phyloP scores from a whole-genome alignment of 805 yeast species.

The Candida succiphila region DNA sequence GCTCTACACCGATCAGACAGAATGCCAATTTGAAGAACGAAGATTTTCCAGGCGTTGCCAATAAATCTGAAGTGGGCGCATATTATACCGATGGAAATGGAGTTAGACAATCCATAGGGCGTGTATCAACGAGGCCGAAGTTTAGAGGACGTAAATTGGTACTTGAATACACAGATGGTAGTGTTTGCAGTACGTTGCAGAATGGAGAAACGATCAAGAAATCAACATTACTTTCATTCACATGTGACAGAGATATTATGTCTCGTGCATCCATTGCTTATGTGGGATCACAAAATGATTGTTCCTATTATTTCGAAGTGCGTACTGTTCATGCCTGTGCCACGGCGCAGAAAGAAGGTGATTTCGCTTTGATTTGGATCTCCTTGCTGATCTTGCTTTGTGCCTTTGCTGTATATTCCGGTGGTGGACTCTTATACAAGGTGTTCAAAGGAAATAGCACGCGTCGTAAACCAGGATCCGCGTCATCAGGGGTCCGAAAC shows the following conservation, averaged over 20 bases:
- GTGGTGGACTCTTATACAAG: constrained; percentile 23
- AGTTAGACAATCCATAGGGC: constrained; percentile 47
- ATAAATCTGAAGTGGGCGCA: constrained; percentile 43
- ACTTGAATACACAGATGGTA: constrained; percentile 63
- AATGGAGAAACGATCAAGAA: constrained; percentile 43
- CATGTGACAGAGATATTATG: constrained; percentile 70
- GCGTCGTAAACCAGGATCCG: too few species aligned
- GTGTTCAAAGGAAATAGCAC: neutral
- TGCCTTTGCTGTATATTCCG: constrained; percentile 30
- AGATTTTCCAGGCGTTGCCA: constrained; percentile 24
- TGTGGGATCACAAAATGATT: constrained; percentile 64
- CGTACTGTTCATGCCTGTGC: constrained; percentile 83
- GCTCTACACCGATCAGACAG: constrained; percentile 42
- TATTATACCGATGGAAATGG: constrained; percentile 39
- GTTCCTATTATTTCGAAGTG: constrained; percentile 78
- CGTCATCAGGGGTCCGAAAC: too few species aligned
- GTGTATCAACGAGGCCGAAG: constrained; percentile 46
- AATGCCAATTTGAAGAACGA: constrained; percentile 10
- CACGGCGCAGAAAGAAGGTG: constrained; percentile 57
- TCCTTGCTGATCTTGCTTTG: constrained; percentile 40
- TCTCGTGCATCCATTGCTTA: constrained; percentile 56
- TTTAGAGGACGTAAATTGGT: constrained; percentile 66
- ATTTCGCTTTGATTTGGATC: constrained; percentile 56
- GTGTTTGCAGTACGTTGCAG: constrained; percentile 35
- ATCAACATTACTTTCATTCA: constrained; percentile 59